These are phyloP conservation scores for Peniophora sp. DNA, from an alignment of 1,284 basidiomycete species.

Conservation along the genomic window DNA sequence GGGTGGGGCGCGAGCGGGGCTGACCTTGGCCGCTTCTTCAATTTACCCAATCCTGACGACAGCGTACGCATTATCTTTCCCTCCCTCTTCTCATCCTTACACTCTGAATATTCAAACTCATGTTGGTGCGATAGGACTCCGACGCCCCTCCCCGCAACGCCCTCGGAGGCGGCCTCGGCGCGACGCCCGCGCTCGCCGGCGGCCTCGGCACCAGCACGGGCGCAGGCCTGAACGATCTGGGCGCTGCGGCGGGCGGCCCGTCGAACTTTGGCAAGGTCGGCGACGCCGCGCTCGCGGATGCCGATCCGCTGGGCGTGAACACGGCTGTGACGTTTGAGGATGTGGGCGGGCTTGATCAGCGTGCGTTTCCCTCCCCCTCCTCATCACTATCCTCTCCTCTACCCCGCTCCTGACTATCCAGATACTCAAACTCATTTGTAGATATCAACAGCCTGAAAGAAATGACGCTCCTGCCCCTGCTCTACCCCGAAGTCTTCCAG, in stretches of 20 bases:
- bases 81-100: too few relatives aligned
- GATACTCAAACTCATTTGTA: conserved; percentile 20
- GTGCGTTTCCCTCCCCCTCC: conserved; percentile 38
- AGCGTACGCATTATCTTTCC: conserved; percentile 37
- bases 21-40: conserved; percentile 69
- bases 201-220: conserved; percentile 33
- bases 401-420: neutral
- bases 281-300: conserved; percentile 86
- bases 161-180: conserved; percentile 56
- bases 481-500: conserved; percentile 98
- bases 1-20: conserved; percentile 75
- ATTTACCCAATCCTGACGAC: conserved; percentile 54
- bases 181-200: conserved; percentile 37
- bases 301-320: conserved; percentile 92
- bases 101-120: conserved; percentile 1
- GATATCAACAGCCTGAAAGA: conserved; percentile 97
- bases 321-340: conserved; percentile 93
- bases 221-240: conserved; percentile 50
- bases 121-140: conserved; percentile 47
- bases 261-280: conserved; percentile 79
- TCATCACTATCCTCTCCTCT: neutral
- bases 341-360: conserved; percentile 94
- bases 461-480: conserved; percentile 93
- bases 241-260: conserved; percentile 57
- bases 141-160: conserved; percentile 52